These are phyloP conservation scores for Penicillium sp. DNA, from an alignment of 2,329 filamentous ascomycete species.

Conservation along the genomic window DNA sequence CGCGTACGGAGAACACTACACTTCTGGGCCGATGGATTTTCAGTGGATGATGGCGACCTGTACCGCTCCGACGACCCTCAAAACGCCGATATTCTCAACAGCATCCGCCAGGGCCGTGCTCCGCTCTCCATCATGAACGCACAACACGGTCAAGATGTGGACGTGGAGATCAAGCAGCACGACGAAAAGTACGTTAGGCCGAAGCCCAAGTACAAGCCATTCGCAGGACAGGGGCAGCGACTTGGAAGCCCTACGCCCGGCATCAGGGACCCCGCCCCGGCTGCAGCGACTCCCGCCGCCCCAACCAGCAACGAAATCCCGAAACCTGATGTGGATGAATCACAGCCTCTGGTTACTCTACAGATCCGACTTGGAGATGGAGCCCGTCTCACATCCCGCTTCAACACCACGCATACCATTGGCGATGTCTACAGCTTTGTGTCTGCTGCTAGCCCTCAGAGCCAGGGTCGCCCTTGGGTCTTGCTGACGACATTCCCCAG, in stretches of 20 bases:
- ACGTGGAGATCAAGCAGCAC: constrained; percentile 68
- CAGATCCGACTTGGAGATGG: constrained; percentile 69
- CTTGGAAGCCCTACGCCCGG: constrained; percentile 68
- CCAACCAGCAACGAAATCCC: constrained; percentile 34
- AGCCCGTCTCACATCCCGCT: constrained; percentile 63
- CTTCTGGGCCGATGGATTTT: constrained; percentile 70
- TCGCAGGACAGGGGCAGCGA: constrained; percentile 63
- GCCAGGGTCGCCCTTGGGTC: constrained; percentile 58
- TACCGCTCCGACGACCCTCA: constrained; percentile 67
- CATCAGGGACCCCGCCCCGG: constrained; percentile 40
- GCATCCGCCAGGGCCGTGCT: constrained; percentile 67
- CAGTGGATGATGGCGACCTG: constrained; percentile 68
- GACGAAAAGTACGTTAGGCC: constrained; percentile 67
- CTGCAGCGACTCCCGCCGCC: constrained; percentile 33
- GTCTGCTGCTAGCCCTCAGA: constrained; percentile 55
- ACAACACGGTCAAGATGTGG: constrained; percentile 65
- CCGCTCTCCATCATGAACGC: constrained; percentile 68
- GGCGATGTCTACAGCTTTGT: constrained; percentile 69
- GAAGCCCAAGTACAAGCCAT: constrained; percentile 68
- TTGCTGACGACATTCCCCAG: constrained; percentile 71
- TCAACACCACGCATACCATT: constrained; percentile 69
- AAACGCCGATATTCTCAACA: constrained; percentile 65
- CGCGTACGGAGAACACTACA: constrained; percentile 65
- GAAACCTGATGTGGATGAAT: constrained; percentile 59
- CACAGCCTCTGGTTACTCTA: constrained; percentile 62